phyloP scores from a whole-genome alignment of 2,329 filamentous ascomycete species.

The Apiospora aurea region DNA sequence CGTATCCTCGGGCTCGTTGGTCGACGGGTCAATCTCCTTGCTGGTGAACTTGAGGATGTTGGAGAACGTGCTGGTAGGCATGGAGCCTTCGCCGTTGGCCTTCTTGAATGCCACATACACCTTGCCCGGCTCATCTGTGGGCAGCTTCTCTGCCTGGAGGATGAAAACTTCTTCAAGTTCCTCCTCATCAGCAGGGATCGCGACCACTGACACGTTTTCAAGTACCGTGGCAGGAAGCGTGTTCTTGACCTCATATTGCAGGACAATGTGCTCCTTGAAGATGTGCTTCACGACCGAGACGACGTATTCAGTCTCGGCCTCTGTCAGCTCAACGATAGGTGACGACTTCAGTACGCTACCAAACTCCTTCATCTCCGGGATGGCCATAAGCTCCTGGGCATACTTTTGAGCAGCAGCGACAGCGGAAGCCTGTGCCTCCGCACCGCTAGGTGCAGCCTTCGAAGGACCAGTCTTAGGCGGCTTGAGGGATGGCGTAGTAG shows the following conservation, averaged over 20 bases:
- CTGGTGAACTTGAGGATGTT: constrained; percentile 96
- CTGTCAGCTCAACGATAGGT: constrained; percentile 84
- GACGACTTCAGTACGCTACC: constrained; percentile 93
- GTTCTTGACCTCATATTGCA: constrained; percentile 98
- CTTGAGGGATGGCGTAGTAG: constrained; percentile 91
- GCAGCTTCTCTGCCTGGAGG: constrained; percentile 83
- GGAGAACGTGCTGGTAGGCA: constrained; percentile 82
- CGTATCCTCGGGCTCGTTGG: constrained; percentile 86
- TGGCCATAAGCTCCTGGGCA: constrained; percentile 82
- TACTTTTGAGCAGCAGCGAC: constrained; percentile 87
- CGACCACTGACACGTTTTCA: constrained; percentile 86
- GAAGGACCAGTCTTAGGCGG: constrained; percentile 81
- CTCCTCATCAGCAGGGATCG: constrained; percentile 81
- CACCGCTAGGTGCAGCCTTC: constrained; percentile 73
- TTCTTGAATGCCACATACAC: constrained; percentile 97
- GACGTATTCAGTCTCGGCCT: constrained; percentile 97
- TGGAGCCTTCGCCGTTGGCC: constrained; percentile 74
- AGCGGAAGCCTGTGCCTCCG: constrained; percentile 78
- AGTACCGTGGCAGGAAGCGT: constrained; percentile 90
- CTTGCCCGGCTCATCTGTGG: constrained; percentile 86
- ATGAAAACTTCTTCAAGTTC: constrained; percentile 92
- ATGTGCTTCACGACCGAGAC: constrained; percentile 94
- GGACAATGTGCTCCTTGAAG: constrained; percentile 94
- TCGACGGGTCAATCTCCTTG: constrained; percentile 96
- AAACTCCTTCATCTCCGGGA: constrained; percentile 91